Evolutionary conservation across 2,329 filamentous ascomycete genomes (phyloP), one percentile per base, ranked within the genome.

Genomic region (Cyanodermella asteris): DNA sequence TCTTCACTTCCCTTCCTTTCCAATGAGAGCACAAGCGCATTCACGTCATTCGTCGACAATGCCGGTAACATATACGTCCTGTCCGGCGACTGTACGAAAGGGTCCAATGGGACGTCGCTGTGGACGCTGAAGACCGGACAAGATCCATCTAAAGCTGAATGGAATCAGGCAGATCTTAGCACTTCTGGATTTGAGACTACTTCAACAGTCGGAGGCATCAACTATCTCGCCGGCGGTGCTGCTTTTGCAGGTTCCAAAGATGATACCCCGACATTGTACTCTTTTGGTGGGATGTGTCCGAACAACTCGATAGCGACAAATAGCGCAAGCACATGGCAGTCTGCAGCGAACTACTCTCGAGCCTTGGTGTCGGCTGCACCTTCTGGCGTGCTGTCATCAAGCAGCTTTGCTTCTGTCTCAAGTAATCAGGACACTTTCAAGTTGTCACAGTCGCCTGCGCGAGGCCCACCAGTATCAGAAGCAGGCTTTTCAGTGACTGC

Each of bases 201-300:
- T 25, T 38, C 33, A 3, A 37, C 38, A 13, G 31, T 48, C 15
- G 45, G 44, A 21, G 60, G 55, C 13, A 51, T 60, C 38, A 70
- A 64, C 29, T 70, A 59, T 32, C 51, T 75, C 14, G 58, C 59
- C 3, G 51, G 51, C 6, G 64, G 65, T 9, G 55, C 87, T 26
- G 58, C 69, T 13, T 91, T 81, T 43, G 72, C 77, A 12, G 59
- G 57, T 16, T 61, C 56, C 18, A 51, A 65, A 23, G 56, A 56
- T 18, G 64, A 60, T 0, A 43, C 50, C 15, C 51, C 60, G 30
- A 59, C 61, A 7, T 49, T 74, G 12, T 91, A 81, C 42, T 53
- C 72, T 5, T 93, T 91, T 46, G 84, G 81, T 18, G 84, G 84
- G 36, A 91, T 93, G 80, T 94, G 84, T 39, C 72, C 73, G 4